phyloP scores from a whole-genome alignment of 768 basidiomycete species.

The Xerocomellus intermedius region DNA sequence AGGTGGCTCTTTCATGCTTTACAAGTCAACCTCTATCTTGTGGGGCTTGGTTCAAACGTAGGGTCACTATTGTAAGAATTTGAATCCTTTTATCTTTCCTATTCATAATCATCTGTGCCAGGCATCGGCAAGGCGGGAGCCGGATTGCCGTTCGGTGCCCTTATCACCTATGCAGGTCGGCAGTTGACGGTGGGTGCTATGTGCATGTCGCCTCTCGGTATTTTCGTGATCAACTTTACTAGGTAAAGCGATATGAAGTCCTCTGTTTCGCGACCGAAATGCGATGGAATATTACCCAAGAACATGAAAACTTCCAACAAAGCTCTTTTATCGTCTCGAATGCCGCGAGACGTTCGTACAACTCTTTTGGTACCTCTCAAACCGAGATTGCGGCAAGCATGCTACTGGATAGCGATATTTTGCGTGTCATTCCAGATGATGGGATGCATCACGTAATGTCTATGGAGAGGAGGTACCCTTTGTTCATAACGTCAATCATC shows the following conservation, averaged over 20 bases:
- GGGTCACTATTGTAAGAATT: constrained; percentile 27
- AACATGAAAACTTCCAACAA: constrained; percentile 13
- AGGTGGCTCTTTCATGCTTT: neutral
- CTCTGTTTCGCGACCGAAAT: constrained; percentile 29
- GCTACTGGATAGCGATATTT: constrained; percentile 17
- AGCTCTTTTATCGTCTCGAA: constrained; percentile 19
- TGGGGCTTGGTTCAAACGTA: constrained; percentile 3
- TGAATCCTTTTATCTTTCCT: neutral
- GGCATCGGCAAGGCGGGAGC: constrained; percentile 28
- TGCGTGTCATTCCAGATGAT: constrained; percentile 16
- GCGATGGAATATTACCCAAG: constrained; percentile 21
- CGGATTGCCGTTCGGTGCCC: constrained; percentile 26
- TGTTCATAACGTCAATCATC: neutral
- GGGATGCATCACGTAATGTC: neutral
- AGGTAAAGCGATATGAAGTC: constrained; percentile 30
- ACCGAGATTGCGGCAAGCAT: neutral
- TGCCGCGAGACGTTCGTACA: neutral
- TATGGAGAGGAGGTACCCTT: constrained; percentile 4
- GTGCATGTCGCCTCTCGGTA: neutral
- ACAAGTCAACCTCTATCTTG: neutral
- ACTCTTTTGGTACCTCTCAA: neutral
- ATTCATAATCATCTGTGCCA: neutral
- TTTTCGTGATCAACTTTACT: neutral
- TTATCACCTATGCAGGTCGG: constrained; percentile 19
- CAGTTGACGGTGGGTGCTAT: constrained; percentile 23